Conservation (phyloP, 768 basidiomycete species). For the Lactifluus volemus region DNA sequence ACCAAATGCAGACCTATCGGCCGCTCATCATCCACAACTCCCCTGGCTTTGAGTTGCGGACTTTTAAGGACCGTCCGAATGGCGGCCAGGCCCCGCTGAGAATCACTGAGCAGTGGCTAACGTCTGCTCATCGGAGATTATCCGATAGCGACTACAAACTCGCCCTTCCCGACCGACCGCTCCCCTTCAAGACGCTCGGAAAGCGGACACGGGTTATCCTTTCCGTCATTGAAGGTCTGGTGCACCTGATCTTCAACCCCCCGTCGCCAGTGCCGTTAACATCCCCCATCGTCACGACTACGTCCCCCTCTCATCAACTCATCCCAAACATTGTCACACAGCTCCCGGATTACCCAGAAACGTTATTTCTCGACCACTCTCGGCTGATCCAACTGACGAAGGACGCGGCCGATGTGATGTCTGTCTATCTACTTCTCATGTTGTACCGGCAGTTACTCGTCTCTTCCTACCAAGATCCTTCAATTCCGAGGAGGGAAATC, state of each 20-base stretch:
- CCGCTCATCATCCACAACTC: conserved; percentile 81
- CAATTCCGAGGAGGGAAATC: conserved; percentile 25
- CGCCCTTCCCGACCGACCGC: conserved; percentile 35
- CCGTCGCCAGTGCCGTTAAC: conserved; percentile 31
- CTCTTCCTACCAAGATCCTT: conserved; percentile 31
- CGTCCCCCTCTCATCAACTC: conserved; percentile 24
- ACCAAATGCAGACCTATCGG: conserved; percentile 86
- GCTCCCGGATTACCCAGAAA: conserved; percentile 57
- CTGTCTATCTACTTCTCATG: conserved; percentile 72
- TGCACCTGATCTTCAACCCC: conserved; percentile 57
- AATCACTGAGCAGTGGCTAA: conserved; percentile 19
- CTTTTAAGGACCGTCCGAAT: conserved; percentile 54
- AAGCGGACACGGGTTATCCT: conserved; percentile 18
- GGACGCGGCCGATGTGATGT: conserved; percentile 67
- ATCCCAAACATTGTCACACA: conserved; percentile 24
- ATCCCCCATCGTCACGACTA: conserved; percentile 26
- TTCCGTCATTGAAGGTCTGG: conserved; percentile 43
- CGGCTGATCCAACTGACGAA: conserved; percentile 57
- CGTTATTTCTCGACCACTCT: conserved; percentile 67
- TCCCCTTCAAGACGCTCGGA: conserved; percentile 25
- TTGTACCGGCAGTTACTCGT: conserved; percentile 69
- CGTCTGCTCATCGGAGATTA: conserved; percentile 14
- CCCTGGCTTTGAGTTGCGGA: conserved; percentile 68
- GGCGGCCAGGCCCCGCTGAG: conserved; percentile 20
- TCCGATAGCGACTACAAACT: conserved; percentile 9